A percentile compares a stretch with the other conserved stretches of the same genome.
phyloP scores from a whole-genome alignment of 1,139 yeast species.

The Geotrichum aggregatum region DNA sequence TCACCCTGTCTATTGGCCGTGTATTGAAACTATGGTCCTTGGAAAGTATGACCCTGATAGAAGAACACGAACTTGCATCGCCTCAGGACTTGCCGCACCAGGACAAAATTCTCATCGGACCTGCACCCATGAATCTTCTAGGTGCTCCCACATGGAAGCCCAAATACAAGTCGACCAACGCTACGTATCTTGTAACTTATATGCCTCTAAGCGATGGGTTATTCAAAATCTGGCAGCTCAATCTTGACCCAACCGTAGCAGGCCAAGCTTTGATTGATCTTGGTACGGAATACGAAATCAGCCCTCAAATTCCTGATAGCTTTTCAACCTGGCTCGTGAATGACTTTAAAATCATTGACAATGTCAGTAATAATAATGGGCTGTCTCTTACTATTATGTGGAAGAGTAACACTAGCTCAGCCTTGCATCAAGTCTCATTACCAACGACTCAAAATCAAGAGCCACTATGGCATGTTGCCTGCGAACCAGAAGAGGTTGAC shows the following conservation, averaged over 20 bases:
- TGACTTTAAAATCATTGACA: constrained; percentile 31
- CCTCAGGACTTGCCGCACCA: constrained; percentile 2
- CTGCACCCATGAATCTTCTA: constrained; percentile 18
- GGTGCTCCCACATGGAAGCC: constrained; percentile 8
- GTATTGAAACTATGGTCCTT: constrained; percentile 35
- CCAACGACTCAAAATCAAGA: constrained; percentile 2
- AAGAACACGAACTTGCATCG: constrained; percentile 16
- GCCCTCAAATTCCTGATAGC: constrained; percentile 33
- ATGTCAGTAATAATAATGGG: constrained; percentile 27
- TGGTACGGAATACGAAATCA: constrained; percentile 33
- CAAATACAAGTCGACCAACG: constrained; percentile 10
- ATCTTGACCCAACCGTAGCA: constrained; percentile 23
- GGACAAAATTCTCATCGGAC: constrained; percentile 9
- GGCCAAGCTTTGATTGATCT: constrained; percentile 33
- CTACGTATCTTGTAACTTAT: constrained; percentile 34
- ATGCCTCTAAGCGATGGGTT: constrained; percentile 46
- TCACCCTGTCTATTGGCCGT: constrained; percentile 33
- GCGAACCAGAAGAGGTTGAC: constrained; percentile 15
- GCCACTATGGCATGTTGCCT: constrained; percentile 13
- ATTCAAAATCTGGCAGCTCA: constrained; percentile 44
- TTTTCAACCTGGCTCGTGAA: constrained; percentile 51
- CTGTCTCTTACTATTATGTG: constrained; percentile 46
- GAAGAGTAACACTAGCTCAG: constrained; percentile 61
- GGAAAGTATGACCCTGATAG: constrained; percentile 21
- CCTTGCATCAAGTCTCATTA: constrained; percentile 36